Percentiles rank a stretch among this genome's conserved stretches.
Evolutionary conservation across 257 asterid genomes (phyloP).

Genomic region (Sherardia arvensis): DNA sequence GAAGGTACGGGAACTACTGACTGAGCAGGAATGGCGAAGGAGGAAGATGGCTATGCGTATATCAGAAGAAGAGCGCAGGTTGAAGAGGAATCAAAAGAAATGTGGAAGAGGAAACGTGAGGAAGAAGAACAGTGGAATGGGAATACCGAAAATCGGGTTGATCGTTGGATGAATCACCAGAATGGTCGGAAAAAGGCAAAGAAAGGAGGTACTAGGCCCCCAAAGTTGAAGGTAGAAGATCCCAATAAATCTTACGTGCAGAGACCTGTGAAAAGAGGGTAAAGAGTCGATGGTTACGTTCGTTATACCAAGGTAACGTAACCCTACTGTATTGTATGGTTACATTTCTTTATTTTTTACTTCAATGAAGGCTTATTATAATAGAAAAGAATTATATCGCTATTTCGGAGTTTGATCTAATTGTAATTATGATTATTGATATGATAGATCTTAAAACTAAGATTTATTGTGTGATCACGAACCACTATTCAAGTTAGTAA

Average conservation of each 20-base stretch:
- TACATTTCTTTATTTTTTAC: no score
- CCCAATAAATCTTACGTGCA: constrained; percentile 97
- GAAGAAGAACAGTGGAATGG: constrained; percentile 99
- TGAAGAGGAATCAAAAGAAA: constrained; percentile 94
- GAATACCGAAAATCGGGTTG: constrained; percentile 87
- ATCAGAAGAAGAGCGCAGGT: constrained; percentile 98
- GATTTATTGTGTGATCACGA: no score
- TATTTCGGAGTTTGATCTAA: no score
- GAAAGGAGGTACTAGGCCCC: constrained; percentile 95
- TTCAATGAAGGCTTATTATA: no score
- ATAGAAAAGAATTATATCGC: no score
- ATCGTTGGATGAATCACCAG: constrained; percentile 98
- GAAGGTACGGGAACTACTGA: constrained; percentile 90
- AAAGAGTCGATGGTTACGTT: background rate
- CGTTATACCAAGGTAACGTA: no score
- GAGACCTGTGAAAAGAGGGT: constrained; percentile 81
- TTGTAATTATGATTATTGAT: no score
- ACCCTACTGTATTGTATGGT: no score
- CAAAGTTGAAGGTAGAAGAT: constrained; percentile 97
- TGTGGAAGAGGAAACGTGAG: constrained; percentile 98
- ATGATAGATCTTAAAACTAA: no score
- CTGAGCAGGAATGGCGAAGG: constrained; percentile 99
- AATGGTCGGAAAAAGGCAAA: constrained; percentile 95
- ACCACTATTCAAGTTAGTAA: no score
- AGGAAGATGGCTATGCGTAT: constrained; percentile 99